Base-by-base conservation (phyloP, 2,329 filamentous ascomycete genomes). In the Sphaceloma murrayae region DNA sequence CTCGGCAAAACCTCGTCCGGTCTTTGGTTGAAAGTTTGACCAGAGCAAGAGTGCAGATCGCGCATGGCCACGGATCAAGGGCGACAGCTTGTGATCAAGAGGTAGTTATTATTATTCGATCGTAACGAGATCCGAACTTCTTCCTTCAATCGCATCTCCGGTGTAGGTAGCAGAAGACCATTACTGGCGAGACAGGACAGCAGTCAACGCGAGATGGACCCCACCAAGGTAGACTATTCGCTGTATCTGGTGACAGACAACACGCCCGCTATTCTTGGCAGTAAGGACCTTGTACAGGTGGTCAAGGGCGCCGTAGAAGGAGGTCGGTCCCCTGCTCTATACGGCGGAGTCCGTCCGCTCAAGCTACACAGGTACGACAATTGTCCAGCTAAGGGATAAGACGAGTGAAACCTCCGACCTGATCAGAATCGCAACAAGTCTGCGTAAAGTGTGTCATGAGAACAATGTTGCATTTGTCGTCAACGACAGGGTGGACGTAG, bases 211-310 rank as follows among this genome's bases (percentile, higher is more conserved):
- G n/a, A n/a, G n/a, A 53, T 52, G 48, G 50, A 55, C 14, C 5
- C 14, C 4, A 29, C 36, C 3, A 27, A 18, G 24, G 69, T 82
- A 34, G 78, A 94, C 64, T 88, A 93, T 61, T 80, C 81, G 38
- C 69, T 95, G 29, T 95, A 95, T 61, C 73, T 95, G 47, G 88
- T 95, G 54, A 95, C 88, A 4, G 88, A 95, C 70, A 91, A 86
- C 40, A 94, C 87, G n/a, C 75, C 81, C 10, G 77, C 78, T 24
- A 86, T 94, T 53, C 77, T 95, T 32, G 83, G 83, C 45, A 66
- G 72, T 50, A 75, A 74, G 53, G 73, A 86, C 59, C 70, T 95
- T 27, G 74, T 76, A 48, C 54, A 74, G 7, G 80, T 94, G 1
- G 87, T 95, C 44, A 78, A 82, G 56, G 73, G 76, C 34, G 82